phyloP scores from a whole-genome alignment of 176 grass and related monocot genomes.

The Urochloa ruziziensis region DNA sequence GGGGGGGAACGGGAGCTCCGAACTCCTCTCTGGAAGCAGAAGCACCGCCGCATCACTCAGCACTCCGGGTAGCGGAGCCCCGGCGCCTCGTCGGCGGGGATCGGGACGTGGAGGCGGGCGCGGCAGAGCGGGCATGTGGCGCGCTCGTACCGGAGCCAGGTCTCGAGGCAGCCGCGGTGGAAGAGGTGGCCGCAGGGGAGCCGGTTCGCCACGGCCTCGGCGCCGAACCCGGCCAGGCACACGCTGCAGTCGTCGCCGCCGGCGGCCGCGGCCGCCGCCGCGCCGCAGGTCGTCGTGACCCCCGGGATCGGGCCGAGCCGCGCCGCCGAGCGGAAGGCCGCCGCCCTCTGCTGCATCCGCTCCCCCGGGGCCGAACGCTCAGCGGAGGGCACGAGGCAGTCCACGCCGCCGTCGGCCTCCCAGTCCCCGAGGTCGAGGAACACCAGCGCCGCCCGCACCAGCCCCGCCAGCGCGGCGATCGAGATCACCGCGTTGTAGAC shows the following conservation, averaged over 20 bases:
- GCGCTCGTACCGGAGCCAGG: slow-evolving; percentile 81
- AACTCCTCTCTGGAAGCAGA: no score
- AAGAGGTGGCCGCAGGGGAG: slow-evolving; percentile 82
- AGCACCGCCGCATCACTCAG: neutral
- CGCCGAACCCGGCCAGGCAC: slow-evolving; percentile 70
- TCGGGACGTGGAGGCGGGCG: slow-evolving; percentile 54
- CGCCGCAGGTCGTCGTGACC: neutral
- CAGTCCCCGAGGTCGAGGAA: slow-evolving; percentile 41
- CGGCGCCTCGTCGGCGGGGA: neutral
- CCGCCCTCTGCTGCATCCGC: slow-evolving; percentile 38
- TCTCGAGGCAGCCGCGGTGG: slow-evolving; percentile 77
- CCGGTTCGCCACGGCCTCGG: slow-evolving; percentile 65
- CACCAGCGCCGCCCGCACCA: slow-evolving; percentile 50
- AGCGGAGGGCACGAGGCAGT: neutral
- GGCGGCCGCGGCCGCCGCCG: neutral
- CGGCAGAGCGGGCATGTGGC: slow-evolving; percentile 91
- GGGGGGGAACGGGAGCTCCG: neutral
- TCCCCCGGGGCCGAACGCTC: slow-evolving; percentile 28
- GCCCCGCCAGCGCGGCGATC: slow-evolving; percentile 50
- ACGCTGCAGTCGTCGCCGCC: slow-evolving; percentile 57
- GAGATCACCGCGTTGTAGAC: slow-evolving; percentile 66
- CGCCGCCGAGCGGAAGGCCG: slow-evolving; percentile 45
- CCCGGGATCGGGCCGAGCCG: slow-evolving; percentile 34
- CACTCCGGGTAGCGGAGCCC: neutral
- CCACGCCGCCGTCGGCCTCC: neutral